These are phyloP conservation scores for Torulaspora gathmanii DNA, from an alignment of 805 yeast species.

Conservation along the genomic window DNA sequence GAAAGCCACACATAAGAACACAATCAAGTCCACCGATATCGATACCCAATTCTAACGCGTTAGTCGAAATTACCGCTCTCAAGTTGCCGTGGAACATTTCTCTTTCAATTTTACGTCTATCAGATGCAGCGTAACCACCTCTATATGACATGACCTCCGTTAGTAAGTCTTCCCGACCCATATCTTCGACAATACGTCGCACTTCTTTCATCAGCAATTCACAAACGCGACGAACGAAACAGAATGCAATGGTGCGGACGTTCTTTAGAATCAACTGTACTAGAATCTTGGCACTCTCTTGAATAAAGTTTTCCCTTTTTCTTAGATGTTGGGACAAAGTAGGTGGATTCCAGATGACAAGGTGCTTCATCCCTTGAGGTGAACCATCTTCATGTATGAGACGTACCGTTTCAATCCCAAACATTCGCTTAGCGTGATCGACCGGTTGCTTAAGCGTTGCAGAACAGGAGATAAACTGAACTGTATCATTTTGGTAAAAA, in stretches of 20 bases:
- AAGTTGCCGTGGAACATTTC: conserved; percentile 87
- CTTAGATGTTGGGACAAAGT: conserved; percentile 47
- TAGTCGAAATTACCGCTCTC: conserved; percentile 86
- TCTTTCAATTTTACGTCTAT: conserved; percentile 79
- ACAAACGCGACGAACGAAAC: conserved; percentile 79
- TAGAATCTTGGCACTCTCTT: conserved; percentile 71
- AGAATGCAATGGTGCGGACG: conserved; percentile 82
- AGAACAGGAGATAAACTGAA: conserved; percentile 82
- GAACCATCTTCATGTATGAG: conserved; percentile 81
- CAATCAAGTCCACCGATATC: conserved; percentile 93
- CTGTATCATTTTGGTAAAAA: conserved; percentile 38
- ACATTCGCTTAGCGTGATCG: conserved; percentile 64
- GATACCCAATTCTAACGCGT: conserved; percentile 92
- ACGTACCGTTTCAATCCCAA: conserved; percentile 58
- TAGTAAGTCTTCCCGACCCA: conserved; percentile 43
- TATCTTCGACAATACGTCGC: conserved; percentile 46
- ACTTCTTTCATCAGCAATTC: conserved; percentile 85
- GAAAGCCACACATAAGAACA: conserved; percentile 89
- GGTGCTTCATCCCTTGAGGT: conserved; percentile 70
- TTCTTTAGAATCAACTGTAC: conserved; percentile 59
- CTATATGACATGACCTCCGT: conserved; percentile 86
- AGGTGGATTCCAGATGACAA: conserved; percentile 86
- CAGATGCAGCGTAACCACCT: conserved; percentile 88
- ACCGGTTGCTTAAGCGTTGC: conserved; percentile 82
- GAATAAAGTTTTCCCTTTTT: conserved; percentile 65